Evolutionary conservation across 495 filamentous ascomycete species (phyloP), one percentile per base, ranked within the genome.

Genomic region (Lepidopterella palustris): DNA sequence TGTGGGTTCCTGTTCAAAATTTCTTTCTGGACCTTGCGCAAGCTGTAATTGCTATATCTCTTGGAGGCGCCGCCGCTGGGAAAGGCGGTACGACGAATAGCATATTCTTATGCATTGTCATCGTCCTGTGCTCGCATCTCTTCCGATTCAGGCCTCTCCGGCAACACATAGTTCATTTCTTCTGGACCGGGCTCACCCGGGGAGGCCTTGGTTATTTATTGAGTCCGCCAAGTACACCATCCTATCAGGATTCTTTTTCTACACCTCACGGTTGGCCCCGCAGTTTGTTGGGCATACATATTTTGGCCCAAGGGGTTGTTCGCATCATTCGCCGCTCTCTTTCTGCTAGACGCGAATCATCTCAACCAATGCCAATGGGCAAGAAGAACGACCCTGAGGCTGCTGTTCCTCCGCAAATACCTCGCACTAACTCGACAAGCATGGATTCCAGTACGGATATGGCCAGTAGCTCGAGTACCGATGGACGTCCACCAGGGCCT

Each of bases 11-110:
- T 58, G 82, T 90, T 61, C 91, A 96, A 69, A 87, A 88, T 67
- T 87, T 96, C 66, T 86, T 90, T 31, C 78, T 97, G 69, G 93
- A 97, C 68, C 78, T 97, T n/a, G 90, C 93, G 39, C 92, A 97
- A 72, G 90, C 92, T 40, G 90, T 97, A 66, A 95, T 98, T 61
- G 92, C 93, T 47, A 83, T 96, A 45, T 93, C 91, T 1, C 77
- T 98, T 20, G 93, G 93, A 55, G 93, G 93, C 45, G 90, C 90
- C 51, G 87, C 83, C 28, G 78, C 87, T 6, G 86, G 82, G 52
- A 89, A 87, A 61, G 65, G 63, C 45, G 70, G 71, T 18, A 88
- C 53, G 74, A 90, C 57, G 25, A 84, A 82, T 68, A 87, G 84
- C 69, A 84, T 86, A 59, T 76, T 88, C 42, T 78, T 93, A 32